Evolutionary conservation across 164 flowering plant genomes (phyloP).

Genomic region (Piper longum): DNA sequence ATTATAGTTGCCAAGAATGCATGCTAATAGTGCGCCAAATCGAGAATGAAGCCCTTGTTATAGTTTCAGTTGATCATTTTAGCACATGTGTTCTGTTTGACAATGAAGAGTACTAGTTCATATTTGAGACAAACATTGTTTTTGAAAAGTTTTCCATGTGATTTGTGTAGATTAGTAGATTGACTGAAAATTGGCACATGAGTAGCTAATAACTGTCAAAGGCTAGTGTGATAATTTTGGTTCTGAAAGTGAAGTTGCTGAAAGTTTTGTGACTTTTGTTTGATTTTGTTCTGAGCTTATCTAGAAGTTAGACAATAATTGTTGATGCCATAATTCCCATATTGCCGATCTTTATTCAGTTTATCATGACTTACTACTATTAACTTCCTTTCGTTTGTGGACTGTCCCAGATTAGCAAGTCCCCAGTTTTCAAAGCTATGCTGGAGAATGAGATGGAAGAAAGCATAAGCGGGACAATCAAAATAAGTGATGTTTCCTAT

Average conservation of each 20-base stretch:
- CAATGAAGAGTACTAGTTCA: no score
- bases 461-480: slow-evolving; percentile 67
- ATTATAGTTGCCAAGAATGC: no score
- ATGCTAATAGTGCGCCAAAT: no score
- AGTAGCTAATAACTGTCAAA: not conserved
- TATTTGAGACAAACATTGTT: no score
- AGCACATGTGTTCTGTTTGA: no score
- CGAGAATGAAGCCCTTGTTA: no score
- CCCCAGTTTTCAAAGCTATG: slow-evolving; percentile 91
- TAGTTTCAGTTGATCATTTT: no score
- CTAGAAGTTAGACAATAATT: not conserved
- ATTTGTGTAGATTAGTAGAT: not conserved
- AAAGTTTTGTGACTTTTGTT: no score
- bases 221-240: not conserved
- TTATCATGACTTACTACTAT: not conserved
- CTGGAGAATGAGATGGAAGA: slow-evolving; percentile 87
- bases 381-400: not conserved
- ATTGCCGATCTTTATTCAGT: not conserved
- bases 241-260: not conserved
- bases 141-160: no score
- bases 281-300: not conserved
- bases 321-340: not conserved
- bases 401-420: slow-evolving; percentile 45
- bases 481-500: slow-evolving; percentile 56
- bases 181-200: not conserved